Conservation (phyloP, 2,329 filamentous ascomycete species). For the Arthroderma sp. region DNA sequence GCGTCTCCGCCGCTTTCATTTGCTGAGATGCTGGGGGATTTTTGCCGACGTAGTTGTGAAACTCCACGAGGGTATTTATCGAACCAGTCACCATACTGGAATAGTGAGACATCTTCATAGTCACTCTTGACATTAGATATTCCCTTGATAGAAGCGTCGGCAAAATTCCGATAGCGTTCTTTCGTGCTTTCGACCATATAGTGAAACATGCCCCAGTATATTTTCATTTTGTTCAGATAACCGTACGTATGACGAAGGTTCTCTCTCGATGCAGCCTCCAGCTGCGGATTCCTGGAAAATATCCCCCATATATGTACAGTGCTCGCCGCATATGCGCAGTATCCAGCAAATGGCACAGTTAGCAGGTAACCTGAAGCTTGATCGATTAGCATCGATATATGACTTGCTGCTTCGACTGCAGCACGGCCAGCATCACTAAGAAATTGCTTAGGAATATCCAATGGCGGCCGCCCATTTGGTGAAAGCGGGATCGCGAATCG, state of each 20-base stretch:
- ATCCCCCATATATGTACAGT: slow-evolving; percentile 91
- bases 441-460: slow-evolving; percentile 65
- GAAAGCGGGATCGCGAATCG: slow-evolving; percentile 66
- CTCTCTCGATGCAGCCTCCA: slow-evolving; percentile 67
- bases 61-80: slow-evolving; percentile 88
- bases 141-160: slow-evolving; percentile 64
- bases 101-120: slow-evolving; percentile 48
- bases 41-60: slow-evolving; percentile 68
- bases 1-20: slow-evolving; percentile 76
- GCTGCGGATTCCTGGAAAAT: slow-evolving; percentile 65
- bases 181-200: slow-evolving; percentile 90
- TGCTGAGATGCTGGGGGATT: slow-evolving; percentile 52
- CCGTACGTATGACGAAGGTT: slow-evolving; percentile 79
- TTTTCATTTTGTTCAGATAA: slow-evolving; percentile 89
- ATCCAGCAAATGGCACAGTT: slow-evolving; percentile 84
- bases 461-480: slow-evolving; percentile 49
- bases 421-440: slow-evolving; percentile 60
- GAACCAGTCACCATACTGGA: slow-evolving; percentile 98
- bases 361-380: slow-evolving; percentile 70
- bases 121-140: slow-evolving; percentile 31
- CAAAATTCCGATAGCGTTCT: slow-evolving; percentile 71
- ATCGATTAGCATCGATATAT: slow-evolving; percentile 71
- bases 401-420: slow-evolving; percentile 71
- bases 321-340: slow-evolving; percentile 84
- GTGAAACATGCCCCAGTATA: slow-evolving; percentile 97